Evolutionary conservation across 352 stramenopile genomes (phyloP).

Genomic region (Peronospora tabacina): DNA sequence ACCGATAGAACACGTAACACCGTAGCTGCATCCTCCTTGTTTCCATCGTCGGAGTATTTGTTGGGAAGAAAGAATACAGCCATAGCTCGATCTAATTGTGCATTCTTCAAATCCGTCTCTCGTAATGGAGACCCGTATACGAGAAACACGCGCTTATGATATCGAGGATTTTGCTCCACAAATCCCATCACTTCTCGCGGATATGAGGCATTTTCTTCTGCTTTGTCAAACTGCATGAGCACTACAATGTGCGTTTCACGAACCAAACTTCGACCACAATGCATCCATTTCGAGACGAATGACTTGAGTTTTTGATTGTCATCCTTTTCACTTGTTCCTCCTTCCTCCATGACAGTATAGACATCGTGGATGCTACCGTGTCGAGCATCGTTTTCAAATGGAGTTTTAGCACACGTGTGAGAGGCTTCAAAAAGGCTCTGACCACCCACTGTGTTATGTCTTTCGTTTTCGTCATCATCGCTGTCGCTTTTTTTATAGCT

Average conservation of each 20-base stretch:
- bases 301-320: slow-evolving; percentile 16
- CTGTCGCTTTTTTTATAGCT: slow-evolving; percentile 10
- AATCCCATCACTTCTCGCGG: slow-evolving; percentile 61
- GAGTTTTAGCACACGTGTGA: slow-evolving; percentile 7
- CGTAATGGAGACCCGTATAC: slow-evolving; percentile 63
- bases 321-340: slow-evolving; percentile 11
- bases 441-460: not conserved
- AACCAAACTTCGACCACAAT: slow-evolving; percentile 40
- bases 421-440: slow-evolving; percentile 10
- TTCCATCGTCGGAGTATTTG: slow-evolving; percentile 71
- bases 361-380: slow-evolving; percentile 28
- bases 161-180: slow-evolving; percentile 57
- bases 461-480: slow-evolving; percentile 17
- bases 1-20: slow-evolving; percentile 76
- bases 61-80: slow-evolving; percentile 82
- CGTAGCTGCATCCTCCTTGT: slow-evolving; percentile 75
- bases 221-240: slow-evolving; percentile 65
- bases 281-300: slow-evolving; percentile 42
- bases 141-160: slow-evolving; percentile 75
- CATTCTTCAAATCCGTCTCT: slow-evolving; percentile 45
- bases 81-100: slow-evolving; percentile 54
- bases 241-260: slow-evolving; percentile 76
- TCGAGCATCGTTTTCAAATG: slow-evolving; percentile 15
- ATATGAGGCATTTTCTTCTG: slow-evolving; percentile 38
- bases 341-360: slow-evolving; percentile 30